Percentiles rank a stretch among this genome's conserved stretches.
Evolutionary conservation across 352 stramenopile species (phyloP).

Genomic region (Phytophthora citricola): DNA sequence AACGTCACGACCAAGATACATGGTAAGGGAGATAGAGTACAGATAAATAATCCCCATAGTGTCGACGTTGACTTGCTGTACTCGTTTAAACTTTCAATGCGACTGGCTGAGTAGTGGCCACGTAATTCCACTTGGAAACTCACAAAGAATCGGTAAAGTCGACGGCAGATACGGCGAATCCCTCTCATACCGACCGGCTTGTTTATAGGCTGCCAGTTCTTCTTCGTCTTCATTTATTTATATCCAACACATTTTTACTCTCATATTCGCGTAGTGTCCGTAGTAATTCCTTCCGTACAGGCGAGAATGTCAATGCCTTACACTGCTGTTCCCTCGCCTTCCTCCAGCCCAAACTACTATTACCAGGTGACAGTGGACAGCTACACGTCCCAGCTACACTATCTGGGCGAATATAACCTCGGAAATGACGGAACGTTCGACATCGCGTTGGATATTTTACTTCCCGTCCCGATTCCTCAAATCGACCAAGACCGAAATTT

Average conservation of each 20-base stretch:
- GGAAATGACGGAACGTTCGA: constrained; percentile 47
- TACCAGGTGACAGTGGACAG: constrained; percentile 37
- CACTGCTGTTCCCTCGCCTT: constrained; percentile 9
- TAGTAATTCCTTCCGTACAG: neutral
- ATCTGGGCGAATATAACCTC: constrained; percentile 50
- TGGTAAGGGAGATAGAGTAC: constrained; percentile 5
- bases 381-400: constrained; percentile 27
- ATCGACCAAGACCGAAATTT: constrained; percentile 46
- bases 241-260: neutral
- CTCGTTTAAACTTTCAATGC: constrained; percentile 7
- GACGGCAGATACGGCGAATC: constrained; percentile 1
- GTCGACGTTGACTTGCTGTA: constrained; percentile 5
- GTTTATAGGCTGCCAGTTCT: constrained; percentile 3
- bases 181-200: neutral
- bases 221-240: too few species aligned
- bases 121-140: constrained; percentile 29
- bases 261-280: neutral
- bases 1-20: constrained; percentile 8
- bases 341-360: constrained; percentile 25
- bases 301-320: constrained; percentile 26
- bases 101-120: constrained; percentile 10
- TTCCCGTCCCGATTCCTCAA: constrained; percentile 34
- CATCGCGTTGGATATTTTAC: constrained; percentile 49
- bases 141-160: constrained; percentile 6
- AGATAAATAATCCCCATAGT: constrained; percentile 8